These are phyloP conservation scores for Mycocentrospora acerina DNA, from an alignment of 2,329 filamentous ascomycete species.

Conservation along the genomic window DNA sequence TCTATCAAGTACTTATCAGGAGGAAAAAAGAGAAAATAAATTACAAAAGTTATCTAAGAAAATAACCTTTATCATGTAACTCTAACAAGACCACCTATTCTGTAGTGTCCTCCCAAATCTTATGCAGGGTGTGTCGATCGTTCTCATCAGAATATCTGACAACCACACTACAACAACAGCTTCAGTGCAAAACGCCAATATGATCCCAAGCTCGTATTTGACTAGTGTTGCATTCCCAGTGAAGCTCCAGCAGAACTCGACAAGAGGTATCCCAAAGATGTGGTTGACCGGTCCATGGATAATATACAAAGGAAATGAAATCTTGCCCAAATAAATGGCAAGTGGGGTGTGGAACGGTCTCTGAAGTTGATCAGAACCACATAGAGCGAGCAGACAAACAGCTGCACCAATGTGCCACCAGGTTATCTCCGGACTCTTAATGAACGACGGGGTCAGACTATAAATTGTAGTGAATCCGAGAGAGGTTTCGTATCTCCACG, in stretches of 20 bases:
- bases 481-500: slow-evolving; percentile 45
- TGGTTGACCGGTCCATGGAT: slow-evolving; percentile 51
- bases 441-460: slow-evolving; percentile 53
- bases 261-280: slow-evolving; percentile 38
- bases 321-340: slow-evolving; percentile 55
- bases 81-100: slow-evolving; percentile 14
- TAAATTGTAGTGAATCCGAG: slow-evolving; percentile 57
- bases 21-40: too few species aligned
- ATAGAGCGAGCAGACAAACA: slow-evolving; percentile 18
- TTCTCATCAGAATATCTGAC: slow-evolving; percentile 61
- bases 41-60: too few species aligned
- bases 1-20: too few species aligned
- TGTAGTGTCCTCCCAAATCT: slow-evolving; percentile 55
- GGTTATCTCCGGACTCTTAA: slow-evolving; percentile 55
- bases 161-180: slow-evolving; percentile 52
- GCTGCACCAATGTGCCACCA: slow-evolving; percentile 59
- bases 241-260: slow-evolving; percentile 48
- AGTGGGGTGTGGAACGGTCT: slow-evolving; percentile 46
- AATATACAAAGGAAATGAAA: slow-evolving; percentile 58
- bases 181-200: slow-evolving; percentile 42
- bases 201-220: slow-evolving; percentile 41
- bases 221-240: slow-evolving; percentile 39
- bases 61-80: too few species aligned
- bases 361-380: slow-evolving; percentile 24
- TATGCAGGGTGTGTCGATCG: slow-evolving; percentile 55